Conservation (phyloP, 208 protist genomes). For the Leishmania guyanensis region DNA sequence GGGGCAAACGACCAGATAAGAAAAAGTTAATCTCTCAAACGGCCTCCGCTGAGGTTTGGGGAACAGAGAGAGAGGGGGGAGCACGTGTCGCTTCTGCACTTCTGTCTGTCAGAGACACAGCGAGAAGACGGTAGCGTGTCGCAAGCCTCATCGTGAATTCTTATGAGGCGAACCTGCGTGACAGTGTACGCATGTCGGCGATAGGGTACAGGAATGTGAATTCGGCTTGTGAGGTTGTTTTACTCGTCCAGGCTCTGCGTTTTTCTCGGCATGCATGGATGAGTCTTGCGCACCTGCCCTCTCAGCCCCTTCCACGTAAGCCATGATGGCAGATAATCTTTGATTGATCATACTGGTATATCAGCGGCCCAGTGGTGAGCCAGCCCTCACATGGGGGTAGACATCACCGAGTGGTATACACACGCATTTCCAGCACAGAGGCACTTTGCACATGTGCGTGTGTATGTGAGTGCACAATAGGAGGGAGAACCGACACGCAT, state of each 20-base stretch:
- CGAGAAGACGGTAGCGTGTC: neutral
- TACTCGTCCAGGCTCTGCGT: neutral
- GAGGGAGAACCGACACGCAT: neutral
- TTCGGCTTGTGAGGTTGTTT: neutral
- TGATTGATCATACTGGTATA: neutral
- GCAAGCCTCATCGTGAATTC: neutral
- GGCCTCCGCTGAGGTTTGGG: neutral
- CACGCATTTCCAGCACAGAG: neutral
- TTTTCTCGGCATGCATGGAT: neutral
- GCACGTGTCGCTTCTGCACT: neutral
- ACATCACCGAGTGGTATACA: neutral
- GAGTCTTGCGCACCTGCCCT: neutral
- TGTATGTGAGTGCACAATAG: neutral
- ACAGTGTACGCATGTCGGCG: neutral
- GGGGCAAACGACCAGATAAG: neutral
- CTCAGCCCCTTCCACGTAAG: neutral
- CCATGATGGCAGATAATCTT: neutral
- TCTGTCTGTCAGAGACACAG: neutral
- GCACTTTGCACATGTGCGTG: neutral
- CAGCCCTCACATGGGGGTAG: neutral
- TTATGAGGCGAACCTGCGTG: neutral
- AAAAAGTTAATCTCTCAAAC: neutral
- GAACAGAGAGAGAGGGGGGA: neutral
- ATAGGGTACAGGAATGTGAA: neutral
- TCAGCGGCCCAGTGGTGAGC: neutral